Conservation (phyloP, 345 rosid genomes). For the Aethionema arabicum region DNA sequence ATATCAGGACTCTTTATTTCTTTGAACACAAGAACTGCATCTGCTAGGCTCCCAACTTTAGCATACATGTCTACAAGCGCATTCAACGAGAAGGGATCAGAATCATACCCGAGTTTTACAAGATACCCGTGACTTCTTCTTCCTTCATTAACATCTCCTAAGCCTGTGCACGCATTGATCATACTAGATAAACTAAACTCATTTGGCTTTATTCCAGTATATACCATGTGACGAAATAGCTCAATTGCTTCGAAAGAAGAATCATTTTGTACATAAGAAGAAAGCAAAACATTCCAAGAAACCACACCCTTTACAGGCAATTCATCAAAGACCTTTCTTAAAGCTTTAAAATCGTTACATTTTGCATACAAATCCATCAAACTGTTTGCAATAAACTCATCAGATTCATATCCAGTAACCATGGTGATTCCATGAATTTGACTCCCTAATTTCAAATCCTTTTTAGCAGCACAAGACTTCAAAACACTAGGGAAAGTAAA, state of each 20-base stretch:
- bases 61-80: conserved; percentile 69
- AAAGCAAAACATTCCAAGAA: conserved; percentile 56
- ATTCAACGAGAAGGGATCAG: conserved; percentile 48
- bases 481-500: conserved; percentile 56
- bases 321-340: conserved; percentile 45
- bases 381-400: conserved; percentile 56
- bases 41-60: conserved; percentile 46
- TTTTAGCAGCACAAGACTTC: conserved; percentile 46
- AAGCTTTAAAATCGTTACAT: conserved; percentile 46
- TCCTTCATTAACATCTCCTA: conserved; percentile 44
- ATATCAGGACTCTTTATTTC: conserved; percentile 46
- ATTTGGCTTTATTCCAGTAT: conserved; percentile 50
- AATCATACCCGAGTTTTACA: conserved; percentile 50
- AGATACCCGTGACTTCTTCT: conserved; percentile 47
- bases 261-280: conserved; percentile 51
- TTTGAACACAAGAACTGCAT: conserved; percentile 42
- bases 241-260: conserved; percentile 37
- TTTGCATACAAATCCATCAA: conserved; percentile 59
- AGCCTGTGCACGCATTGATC: conserved; percentile 51
- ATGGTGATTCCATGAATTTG: conserved; percentile 54
- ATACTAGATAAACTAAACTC: conserved; percentile 57
- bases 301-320: conserved; percentile 47
- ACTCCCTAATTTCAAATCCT: conserved; percentile 46
- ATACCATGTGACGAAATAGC: conserved; percentile 51
- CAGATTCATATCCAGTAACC: conserved; percentile 49